phyloP scores from a whole-genome alignment of 768 basidiomycete species.

The Boletus reticulatus region DNA sequence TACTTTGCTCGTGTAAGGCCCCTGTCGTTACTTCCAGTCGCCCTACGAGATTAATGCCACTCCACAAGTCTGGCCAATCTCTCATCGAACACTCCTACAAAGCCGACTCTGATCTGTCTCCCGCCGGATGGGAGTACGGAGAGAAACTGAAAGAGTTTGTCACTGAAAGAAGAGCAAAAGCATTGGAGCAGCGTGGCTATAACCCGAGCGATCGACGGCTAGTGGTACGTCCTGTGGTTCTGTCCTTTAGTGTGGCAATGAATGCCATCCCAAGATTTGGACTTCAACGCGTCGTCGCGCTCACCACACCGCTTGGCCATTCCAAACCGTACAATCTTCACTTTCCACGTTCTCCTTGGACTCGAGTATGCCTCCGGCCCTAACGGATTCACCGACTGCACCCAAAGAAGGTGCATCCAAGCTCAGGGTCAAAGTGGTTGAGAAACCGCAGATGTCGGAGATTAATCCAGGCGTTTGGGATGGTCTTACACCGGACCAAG shows the following conservation, averaged over 20 bases:
- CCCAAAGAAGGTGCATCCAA: constrained; percentile 17
- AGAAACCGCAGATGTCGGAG: constrained; percentile 96
- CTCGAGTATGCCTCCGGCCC: neutral
- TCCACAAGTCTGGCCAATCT: constrained; percentile 87
- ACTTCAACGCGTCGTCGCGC: constrained; percentile 92
- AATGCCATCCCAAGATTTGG: constrained; percentile 70
- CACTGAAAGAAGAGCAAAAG: constrained; percentile 74
- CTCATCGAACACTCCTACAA: constrained; percentile 98
- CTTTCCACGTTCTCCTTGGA: constrained; percentile 9
- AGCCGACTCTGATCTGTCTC: constrained; percentile 95
- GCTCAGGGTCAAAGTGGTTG: constrained; percentile 76
- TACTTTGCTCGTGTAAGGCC: constrained; percentile 88
- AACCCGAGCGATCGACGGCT: constrained; percentile 58
- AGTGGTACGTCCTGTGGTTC: constrained; percentile 48
- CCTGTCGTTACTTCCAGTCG: neutral
- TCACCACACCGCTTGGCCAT: constrained; percentile 96
- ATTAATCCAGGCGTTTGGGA: constrained; percentile 99
- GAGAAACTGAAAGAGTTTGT: constrained; percentile 89
- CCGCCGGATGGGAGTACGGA: constrained; percentile 94
- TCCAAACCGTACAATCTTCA: constrained; percentile 43
- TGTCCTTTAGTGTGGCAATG: neutral
- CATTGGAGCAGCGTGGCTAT: constrained; percentile 68
- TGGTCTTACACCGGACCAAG: constrained; percentile 87
- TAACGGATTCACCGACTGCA: neutral
- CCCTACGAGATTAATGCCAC: neutral